Conservation (phyloP, 371 early-diverging fungal species). For the Mortierella sp. region DNA sequence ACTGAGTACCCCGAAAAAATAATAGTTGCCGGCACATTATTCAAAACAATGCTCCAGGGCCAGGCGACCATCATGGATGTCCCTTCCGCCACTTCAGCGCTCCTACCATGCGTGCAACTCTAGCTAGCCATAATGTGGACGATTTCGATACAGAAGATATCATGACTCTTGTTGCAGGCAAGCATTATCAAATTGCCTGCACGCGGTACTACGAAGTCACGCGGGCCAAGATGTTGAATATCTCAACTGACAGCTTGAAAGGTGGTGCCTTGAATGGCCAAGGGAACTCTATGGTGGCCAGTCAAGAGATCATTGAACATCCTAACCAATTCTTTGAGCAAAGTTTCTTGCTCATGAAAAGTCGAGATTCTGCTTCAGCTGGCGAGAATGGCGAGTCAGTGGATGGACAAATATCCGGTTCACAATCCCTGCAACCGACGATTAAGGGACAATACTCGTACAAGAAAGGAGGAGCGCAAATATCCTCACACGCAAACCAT, state of each 20-base stretch:
- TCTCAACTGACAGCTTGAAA: constrained; percentile 29
- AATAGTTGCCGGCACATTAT: constrained; percentile 92
- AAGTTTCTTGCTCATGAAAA: constrained; percentile 62
- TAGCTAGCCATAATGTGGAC: constrained; percentile 63
- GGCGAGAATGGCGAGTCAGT: background rate
- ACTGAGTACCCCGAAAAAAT: background rate
- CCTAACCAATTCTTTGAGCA: constrained; percentile 95
- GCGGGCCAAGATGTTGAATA: constrained; percentile 57
- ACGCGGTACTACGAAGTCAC: constrained; percentile 89
- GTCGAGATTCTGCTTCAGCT: constrained; percentile 1
- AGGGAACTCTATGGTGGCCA: constrained; percentile 53
- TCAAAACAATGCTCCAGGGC: constrained; percentile 77
- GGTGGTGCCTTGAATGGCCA: constrained; percentile 48
- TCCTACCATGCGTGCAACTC: constrained; percentile 69
- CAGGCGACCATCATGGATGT: constrained; percentile 94
- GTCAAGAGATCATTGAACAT: constrained; percentile 83
- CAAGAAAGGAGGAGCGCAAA: constrained; percentile 31
- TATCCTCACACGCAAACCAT: constrained; percentile 14
- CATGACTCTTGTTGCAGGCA: constrained; percentile 70
- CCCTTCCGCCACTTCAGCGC: constrained; percentile 91
- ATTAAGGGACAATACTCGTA: constrained; percentile 45
- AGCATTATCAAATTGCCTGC: constrained; percentile 96
- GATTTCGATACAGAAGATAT: constrained; percentile 76
- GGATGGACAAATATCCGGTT: constrained; percentile 9
- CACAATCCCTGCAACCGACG: constrained; percentile 20